phyloP scores from a whole-genome alignment of 257 asterid species.

The Mentha longifolia region DNA sequence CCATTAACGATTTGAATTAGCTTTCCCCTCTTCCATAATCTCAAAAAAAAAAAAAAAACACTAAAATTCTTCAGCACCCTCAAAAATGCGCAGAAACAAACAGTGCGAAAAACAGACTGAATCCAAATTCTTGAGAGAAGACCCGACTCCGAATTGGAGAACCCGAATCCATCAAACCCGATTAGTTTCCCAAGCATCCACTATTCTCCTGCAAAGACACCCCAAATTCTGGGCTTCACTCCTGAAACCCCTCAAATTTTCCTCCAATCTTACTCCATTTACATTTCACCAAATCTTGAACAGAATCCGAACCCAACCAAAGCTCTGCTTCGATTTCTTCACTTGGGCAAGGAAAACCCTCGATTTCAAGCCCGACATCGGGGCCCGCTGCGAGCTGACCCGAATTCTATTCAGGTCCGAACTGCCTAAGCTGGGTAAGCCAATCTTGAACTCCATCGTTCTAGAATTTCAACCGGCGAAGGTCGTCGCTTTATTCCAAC shows the following conservation, averaged over 20 bases:
- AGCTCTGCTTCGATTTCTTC: constrained; percentile 64
- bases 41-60: too few relatives aligned
- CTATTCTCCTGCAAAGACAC: constrained; percentile 70
- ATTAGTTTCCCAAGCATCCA: constrained; percentile 61
- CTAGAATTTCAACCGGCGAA: constrained; percentile 50
- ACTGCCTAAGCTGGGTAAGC: constrained; percentile 47
- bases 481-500: constrained; percentile 50
- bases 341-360: constrained; percentile 60
- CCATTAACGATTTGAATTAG: neutral
- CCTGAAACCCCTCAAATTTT: constrained; percentile 54
- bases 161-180: constrained; percentile 51
- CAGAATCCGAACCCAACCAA: constrained; percentile 54
- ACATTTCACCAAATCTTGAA: constrained; percentile 64
- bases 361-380: constrained; percentile 66
- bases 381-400: constrained; percentile 50
- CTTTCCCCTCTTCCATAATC: neutral
- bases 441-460: constrained; percentile 58
- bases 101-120: neutral
- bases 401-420: constrained; percentile 59
- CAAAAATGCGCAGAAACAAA: constrained; percentile 35
- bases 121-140: constrained; percentile 39
- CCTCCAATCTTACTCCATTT: constrained; percentile 53
- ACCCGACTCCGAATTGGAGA: constrained; percentile 58
- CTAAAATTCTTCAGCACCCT: neutral
- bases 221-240: constrained; percentile 69